These are phyloP conservation scores for Capronia americana DNA, from an alignment of 2,329 filamentous ascomycete genomes.

Conservation along the genomic window DNA sequence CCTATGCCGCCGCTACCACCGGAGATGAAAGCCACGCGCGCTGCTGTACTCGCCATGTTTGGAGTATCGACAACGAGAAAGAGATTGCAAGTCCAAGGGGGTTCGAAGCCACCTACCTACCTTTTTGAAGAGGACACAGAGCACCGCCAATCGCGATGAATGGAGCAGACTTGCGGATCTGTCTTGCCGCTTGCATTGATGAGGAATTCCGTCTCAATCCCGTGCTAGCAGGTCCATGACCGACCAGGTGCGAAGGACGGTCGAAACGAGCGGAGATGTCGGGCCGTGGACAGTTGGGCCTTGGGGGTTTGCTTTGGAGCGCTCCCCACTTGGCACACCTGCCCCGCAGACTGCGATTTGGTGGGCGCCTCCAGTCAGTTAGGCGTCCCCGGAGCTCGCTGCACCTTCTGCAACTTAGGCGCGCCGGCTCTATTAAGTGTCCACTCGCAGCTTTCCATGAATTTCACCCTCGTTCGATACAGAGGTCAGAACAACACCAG, in stretches of 20 bases:
- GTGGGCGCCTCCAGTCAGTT: not conserved
- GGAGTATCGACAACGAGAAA: not conserved
- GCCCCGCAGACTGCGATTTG: not conserved
- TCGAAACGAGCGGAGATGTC: not conserved
- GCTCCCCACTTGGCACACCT: not conserved
- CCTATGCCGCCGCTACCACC: constrained; percentile 34
- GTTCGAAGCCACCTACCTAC: not conserved
- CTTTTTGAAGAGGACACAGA: not conserved
- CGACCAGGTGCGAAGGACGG: not conserved
- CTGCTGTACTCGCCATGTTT: constrained; percentile 18
- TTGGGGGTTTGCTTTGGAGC: not conserved
- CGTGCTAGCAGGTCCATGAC: not conserved
- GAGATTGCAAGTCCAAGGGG: not conserved
- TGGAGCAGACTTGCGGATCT: not conserved
- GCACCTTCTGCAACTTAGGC: not conserved
- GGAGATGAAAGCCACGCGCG: constrained; percentile 31
- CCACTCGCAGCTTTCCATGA: not conserved
- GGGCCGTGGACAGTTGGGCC: not conserved
- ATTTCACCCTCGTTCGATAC: not conserved
- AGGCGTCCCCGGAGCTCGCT: not conserved
- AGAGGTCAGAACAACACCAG: not conserved
- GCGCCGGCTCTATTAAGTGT: not conserved
- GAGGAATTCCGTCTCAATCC: not conserved
- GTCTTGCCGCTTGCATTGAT: not conserved
- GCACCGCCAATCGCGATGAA: constrained; percentile 2